Base-by-base conservation (phyloP, 2,329 filamentous ascomycete genomes). In the Trichoderma oligosporum region DNA sequence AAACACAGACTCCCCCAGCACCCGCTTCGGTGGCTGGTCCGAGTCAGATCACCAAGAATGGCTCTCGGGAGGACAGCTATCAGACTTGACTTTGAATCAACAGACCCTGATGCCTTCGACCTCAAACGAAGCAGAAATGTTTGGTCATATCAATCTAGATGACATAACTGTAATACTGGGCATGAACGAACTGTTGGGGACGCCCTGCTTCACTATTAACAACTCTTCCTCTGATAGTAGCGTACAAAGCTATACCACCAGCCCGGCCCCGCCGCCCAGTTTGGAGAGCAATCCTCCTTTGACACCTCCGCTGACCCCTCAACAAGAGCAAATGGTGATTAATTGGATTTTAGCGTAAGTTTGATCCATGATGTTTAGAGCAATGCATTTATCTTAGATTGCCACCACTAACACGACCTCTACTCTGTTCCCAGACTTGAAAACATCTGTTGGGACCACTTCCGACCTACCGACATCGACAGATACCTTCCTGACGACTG, bases 261-360 rank as follows among this genome's bases (percentile, higher is more conserved):
- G 63, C 53, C 63, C 66, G 29, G 51, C 35, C 56, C 64, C n/a
- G 59, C 57, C 31, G 52, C 56, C 56, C 2, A 41, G 24, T 67
- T 59, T 59, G 29, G 65, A 11, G 67, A 67, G 45, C 66, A 22
- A n/a, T n/a, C n/a, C 44, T 22, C 42, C 53, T 16, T 12, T 44
- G 36, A 42, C 38, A 25, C 54, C 54, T 5, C 44, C 54, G 8
- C 16, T 73, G 58, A 72, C 69, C 4, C 65, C 67, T 1, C 67
- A 68, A 3, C 72, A 81, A 62, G 77, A 76, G 29, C 73, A 77
- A 39, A 68, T 71, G 41, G 77, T 73, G 16, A 74, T 82, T 61
- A 82, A 82, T 67, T 80, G 82, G 53, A 79, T 82, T 57, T 70
- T 82, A 20, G 74, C 76, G 79, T 82, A 70, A 62, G 77, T 66